phyloP scores from a whole-genome alignment of 169 alveolate species.

The Theileria parva region DNA sequence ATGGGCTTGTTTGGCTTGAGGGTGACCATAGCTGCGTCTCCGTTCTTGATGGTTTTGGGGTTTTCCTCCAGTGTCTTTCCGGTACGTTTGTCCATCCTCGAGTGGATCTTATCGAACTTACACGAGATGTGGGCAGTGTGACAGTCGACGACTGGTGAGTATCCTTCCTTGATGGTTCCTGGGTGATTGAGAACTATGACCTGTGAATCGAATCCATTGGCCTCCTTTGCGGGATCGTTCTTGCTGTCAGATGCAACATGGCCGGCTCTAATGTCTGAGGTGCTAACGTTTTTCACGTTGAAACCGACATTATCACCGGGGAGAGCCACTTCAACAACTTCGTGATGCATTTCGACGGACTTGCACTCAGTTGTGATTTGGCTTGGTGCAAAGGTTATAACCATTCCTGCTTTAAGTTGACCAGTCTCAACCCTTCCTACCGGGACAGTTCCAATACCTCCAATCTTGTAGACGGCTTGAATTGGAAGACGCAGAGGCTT shows the following conservation, averaged over 20 bases:
- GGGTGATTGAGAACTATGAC: constrained; percentile 97
- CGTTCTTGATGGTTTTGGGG: constrained; percentile 94
- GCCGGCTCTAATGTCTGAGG: constrained; percentile 94
- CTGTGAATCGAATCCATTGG: constrained; percentile 91
- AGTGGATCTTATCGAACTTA: constrained; percentile 90
- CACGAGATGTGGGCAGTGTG: constrained; percentile 98
- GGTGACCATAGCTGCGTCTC: constrained; percentile 95
- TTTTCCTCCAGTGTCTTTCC: constrained; percentile 94
- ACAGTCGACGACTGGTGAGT: constrained; percentile 96
- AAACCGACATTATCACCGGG: constrained; percentile 99
- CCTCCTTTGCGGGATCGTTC: constrained; percentile 97
- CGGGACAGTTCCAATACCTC: constrained; percentile 99
- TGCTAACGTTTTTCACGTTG: constrained; percentile 94
- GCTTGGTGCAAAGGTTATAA: constrained; percentile 91
- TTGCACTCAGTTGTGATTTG: constrained; percentile 95
- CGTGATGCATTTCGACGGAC: constrained; percentile 99
- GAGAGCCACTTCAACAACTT: constrained; percentile 92
- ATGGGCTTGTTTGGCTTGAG: constrained; percentile 95
- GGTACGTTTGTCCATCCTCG: constrained; percentile 95
- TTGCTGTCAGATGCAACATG: constrained; percentile 94
- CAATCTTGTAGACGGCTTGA: constrained; percentile 97
- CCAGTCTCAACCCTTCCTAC: constrained; percentile 99
- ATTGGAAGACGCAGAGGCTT: constrained; percentile 97
- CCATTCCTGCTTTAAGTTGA: constrained; percentile 84
- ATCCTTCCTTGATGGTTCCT: constrained; percentile 95